A percentile compares a stretch with the other conserved stretches of the same genome.
Conservation (phyloP, 2,329 filamentous ascomycete species). For the Exophiala phaeomuriformis region DNA sequence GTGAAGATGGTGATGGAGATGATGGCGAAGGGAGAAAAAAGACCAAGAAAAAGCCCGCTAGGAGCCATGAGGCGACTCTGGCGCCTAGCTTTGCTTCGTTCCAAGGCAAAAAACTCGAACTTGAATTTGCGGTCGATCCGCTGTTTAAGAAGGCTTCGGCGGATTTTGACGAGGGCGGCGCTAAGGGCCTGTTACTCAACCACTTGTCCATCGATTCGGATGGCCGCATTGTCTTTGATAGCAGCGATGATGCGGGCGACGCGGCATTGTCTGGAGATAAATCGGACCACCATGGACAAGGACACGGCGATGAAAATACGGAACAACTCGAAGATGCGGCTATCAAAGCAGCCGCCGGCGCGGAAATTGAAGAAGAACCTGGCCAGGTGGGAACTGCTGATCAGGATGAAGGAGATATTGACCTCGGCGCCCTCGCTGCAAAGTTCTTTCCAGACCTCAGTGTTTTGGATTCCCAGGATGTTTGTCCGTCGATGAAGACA, state of each 20-base stretch:
- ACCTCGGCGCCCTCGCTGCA: conserved; percentile 64
- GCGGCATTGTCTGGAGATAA: conserved; percentile 36
- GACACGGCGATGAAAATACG: conserved; percentile 34
- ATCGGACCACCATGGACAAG: conserved; percentile 19
- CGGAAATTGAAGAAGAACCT: conserved; percentile 35
- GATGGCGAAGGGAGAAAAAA: conserved; percentile 45
- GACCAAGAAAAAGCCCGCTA: conserved; percentile 68
- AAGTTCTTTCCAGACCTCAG: conserved; percentile 81
- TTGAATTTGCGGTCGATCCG: conserved; percentile 93
- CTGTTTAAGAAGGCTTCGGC: conserved; percentile 99
- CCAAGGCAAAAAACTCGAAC: conserved; percentile 93
- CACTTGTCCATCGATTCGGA: conserved; percentile 91
- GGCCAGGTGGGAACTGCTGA: conserved; percentile 41
- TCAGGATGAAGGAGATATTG: conserved; percentile 60
- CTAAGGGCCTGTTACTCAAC: conserved; percentile 88
- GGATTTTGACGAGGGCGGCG: conserved; percentile 96
- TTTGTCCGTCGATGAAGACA: conserved; percentile 89
- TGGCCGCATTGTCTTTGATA: conserved; percentile 95
- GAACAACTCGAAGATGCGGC: conserved; percentile 40
- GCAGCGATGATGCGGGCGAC: conserved; percentile 73
- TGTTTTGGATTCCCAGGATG: conserved; percentile 73
- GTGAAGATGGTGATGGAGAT: conserved; percentile 45
- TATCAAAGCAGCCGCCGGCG: conserved; percentile 28
- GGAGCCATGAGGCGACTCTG: conserved; percentile 87
- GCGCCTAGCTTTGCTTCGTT: conserved; percentile 80